Evolutionary conservation across 2,329 filamentous ascomycete species (phyloP), one percentile per base, ranked within the genome.

Genomic region (Sclerotinia trifoliorum): DNA sequence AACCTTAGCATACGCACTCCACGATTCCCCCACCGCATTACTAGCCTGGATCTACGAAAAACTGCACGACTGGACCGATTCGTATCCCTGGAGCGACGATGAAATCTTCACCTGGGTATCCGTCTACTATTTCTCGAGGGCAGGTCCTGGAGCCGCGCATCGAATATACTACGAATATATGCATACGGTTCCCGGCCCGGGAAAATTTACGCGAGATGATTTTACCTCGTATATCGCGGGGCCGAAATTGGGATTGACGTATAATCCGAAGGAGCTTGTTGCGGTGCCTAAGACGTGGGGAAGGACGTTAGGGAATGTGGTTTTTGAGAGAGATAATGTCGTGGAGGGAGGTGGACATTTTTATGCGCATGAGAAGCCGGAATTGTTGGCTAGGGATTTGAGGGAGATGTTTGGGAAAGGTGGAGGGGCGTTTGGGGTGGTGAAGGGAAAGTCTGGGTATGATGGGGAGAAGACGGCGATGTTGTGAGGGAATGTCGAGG

Each of bases 41-140:
- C 81, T 94, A 1, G 86, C 90, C 0, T 95, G 92, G 92, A 87
- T 94, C 49, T 91, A 90, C 73, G 92, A 94, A 79, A 94, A 94
- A 75, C 80, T 94, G 24, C 86, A 89, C 73, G 88, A 90, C 73
- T 94, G 91, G 91, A 88, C 88, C 0, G 90, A 94, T 73, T 74
- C 73, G 0, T 93, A 93, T 74, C 80, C 85, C 0, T 94, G 90
- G 90, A 89, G 87, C 0, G 88, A 92, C 70, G 90, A 93, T 69
- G 90, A 94, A 79, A 83, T 94, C 21, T 78, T 92, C 49, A 91
- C 88, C 0, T 94, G 90, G 91, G 79, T 93, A 0, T 86, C 83
- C 62, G 84, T 94, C 56, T 94, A 94, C 77, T 86, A 84, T 75
- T 93, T 93, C 79, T 88, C 86, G 2, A 83, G 80, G 0, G 88